A percentile compares a stretch with the other conserved stretches of the same genome.
phyloP scores from a whole-genome alignment of 345 rosid genomes.

The Capsella bursapastoris region DNA sequence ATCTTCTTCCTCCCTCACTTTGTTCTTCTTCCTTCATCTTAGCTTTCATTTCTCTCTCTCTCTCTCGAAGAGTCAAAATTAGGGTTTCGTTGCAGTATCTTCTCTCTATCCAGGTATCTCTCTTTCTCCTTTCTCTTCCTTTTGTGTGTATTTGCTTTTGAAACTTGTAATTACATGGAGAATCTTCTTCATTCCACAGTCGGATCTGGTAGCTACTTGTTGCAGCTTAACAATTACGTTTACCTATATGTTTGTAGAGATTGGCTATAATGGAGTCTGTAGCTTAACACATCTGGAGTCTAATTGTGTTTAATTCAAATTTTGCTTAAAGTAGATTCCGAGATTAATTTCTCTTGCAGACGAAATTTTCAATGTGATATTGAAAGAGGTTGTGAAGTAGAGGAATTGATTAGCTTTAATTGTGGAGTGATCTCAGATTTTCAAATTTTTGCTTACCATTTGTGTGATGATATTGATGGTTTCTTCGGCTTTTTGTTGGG shows the following conservation, averaged over 20 bases:
- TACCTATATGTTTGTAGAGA: neutral
- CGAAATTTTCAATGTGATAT: conserved; percentile 11
- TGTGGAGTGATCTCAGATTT: conserved; percentile 33
- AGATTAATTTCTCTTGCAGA: neutral
- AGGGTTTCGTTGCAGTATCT: conserved; percentile 33
- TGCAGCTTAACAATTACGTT: neutral
- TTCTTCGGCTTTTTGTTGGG: conserved; percentile 44
- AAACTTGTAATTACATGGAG: neutral
- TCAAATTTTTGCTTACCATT: neutral
- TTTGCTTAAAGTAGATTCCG: conserved; percentile 9
- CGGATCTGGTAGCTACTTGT: conserved; percentile 37
- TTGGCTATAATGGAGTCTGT: neutral
- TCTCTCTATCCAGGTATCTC: conserved; percentile 40
- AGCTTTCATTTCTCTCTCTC: neutral
- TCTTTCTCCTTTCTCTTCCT: neutral
- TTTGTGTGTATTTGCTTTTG: conserved; percentile 5
- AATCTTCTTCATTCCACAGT: neutral
- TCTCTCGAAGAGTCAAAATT: conserved; percentile 30
- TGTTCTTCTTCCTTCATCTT: neutral
- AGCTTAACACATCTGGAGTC: conserved; percentile 1
- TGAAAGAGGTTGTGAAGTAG: conserved; percentile 22
- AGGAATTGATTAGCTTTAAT: conserved; percentile 31
- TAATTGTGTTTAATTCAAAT: neutral
- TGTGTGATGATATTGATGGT: conserved; percentile 37
- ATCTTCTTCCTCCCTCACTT: conserved; percentile 26